Evolutionary conservation across 805 yeast species (phyloP).

Genomic region (Ogataea nonfermentans): DNA sequence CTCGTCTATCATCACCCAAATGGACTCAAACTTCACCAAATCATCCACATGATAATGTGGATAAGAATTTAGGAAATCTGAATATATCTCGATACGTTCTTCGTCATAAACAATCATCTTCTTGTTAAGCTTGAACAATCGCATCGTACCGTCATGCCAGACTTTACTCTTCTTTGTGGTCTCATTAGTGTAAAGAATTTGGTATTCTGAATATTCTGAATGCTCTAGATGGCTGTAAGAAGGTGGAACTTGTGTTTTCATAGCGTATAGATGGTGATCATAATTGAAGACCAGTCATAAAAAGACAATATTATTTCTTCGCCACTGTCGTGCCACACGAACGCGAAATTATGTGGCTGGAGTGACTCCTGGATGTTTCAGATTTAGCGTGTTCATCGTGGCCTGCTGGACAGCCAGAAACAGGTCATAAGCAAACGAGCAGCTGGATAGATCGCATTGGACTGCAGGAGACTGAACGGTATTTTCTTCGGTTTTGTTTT

Average conservation of each 20-base stretch:
- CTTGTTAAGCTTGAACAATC: slow-evolving; percentile 46
- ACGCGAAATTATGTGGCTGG: slow-evolving; percentile 11
- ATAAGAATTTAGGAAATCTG: slow-evolving; percentile 26
- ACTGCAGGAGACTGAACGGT: no score
- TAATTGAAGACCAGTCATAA: slow-evolving; percentile 8
- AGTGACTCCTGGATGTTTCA: slow-evolving; percentile 14
- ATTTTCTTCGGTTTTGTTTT: no score
- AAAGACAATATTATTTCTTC: not conserved
- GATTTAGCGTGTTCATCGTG: slow-evolving; percentile 9
- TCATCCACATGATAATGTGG: slow-evolving; percentile 37
- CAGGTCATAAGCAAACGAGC: not conserved
- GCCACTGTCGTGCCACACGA: slow-evolving; percentile 5
- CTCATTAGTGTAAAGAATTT: slow-evolving; percentile 46
- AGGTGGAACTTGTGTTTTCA: slow-evolving; percentile 17
- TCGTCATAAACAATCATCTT: slow-evolving; percentile 44
- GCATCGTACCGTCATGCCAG: slow-evolving; percentile 52
- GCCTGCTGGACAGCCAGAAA: not conserved
- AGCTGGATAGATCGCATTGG: not conserved
- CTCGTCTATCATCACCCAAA: slow-evolving; percentile 29
- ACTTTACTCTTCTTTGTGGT: slow-evolving; percentile 44
- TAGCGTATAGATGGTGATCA: slow-evolving; percentile 4
- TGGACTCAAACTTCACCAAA: slow-evolving; percentile 25
- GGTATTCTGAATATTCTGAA: slow-evolving; percentile 46
- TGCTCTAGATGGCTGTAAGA: slow-evolving; percentile 25
- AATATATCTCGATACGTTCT: slow-evolving; percentile 26